Conservation (phyloP, 371 early-diverging fungal species). For the Chytridium lagenaria region DNA sequence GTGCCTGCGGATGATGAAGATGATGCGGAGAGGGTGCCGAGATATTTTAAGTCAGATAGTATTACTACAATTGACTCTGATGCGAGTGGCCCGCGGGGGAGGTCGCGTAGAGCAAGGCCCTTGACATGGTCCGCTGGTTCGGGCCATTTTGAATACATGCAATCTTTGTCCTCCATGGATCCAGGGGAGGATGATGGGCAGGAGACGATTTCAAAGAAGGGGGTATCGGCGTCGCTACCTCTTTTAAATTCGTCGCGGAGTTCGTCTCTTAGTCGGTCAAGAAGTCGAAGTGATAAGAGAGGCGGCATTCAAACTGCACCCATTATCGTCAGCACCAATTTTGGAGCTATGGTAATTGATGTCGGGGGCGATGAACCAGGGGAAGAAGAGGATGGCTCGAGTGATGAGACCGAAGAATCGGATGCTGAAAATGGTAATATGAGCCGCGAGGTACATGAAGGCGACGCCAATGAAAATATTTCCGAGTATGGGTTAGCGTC, state of each 20-base stretch:
- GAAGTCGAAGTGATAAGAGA: conserved; percentile 2
- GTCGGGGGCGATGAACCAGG: conserved; percentile 5
- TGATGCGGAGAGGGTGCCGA: not conserved
- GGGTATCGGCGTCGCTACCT: not conserved
- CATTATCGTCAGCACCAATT: conserved; percentile 24
- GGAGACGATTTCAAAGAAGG: not conserved
- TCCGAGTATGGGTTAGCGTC: not conserved
- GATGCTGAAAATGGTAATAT: not conserved
- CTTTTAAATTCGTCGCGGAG: not conserved
- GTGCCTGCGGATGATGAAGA: not conserved
- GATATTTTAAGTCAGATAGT: not conserved
- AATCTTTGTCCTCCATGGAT: not conserved
- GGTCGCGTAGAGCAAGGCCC: conserved; percentile 17
- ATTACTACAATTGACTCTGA: conserved; percentile 1
- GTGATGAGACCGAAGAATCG: not conserved
- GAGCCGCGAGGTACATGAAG: not conserved
- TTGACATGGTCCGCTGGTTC: conserved; percentile 19
- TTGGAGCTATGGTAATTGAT: conserved; percentile 18
- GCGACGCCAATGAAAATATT: not conserved
- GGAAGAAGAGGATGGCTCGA: not conserved
- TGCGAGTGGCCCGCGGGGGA: not conserved
- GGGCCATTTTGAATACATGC: not conserved
- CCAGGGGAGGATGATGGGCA: not conserved
- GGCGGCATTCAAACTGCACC: not conserved
- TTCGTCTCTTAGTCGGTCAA: not conserved